Evolutionary conservation across 2,329 filamentous ascomycete genomes (phyloP).

Genomic region (Seiridium cupressi): DNA sequence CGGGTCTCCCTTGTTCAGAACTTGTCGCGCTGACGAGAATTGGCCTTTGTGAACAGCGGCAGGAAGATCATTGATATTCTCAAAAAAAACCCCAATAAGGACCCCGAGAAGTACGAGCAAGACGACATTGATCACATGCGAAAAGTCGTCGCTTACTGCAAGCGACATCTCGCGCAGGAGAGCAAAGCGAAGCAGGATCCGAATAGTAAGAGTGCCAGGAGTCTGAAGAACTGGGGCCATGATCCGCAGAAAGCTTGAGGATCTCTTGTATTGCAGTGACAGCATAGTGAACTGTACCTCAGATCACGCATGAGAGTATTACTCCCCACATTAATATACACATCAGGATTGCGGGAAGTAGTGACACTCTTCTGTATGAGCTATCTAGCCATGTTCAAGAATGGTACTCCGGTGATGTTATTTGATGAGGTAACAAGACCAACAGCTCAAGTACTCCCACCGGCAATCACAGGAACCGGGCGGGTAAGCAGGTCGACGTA

Average conservation of each 20-base stretch:
- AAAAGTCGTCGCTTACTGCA: slow-evolving; percentile 56
- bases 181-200: slow-evolving; percentile 46
- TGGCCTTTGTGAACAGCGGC: slow-evolving; percentile 34
- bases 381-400: too few species aligned
- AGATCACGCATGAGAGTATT: too few species aligned
- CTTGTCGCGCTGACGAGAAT: too few species aligned
- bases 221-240: slow-evolving; percentile 54
- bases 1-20: neutral
- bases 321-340: too few species aligned
- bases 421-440: too few species aligned
- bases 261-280: neutral
- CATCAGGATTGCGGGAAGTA: too few species aligned
- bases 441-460: too few species aligned
- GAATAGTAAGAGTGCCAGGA: slow-evolving; percentile 40
- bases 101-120: slow-evolving; percentile 47
- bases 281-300: neutral
- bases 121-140: slow-evolving; percentile 48
- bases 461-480: too few species aligned
- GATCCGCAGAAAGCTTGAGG: slow-evolving; percentile 35
- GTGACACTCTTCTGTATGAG: too few species aligned
- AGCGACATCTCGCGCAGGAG: slow-evolving; percentile 59
- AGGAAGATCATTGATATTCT: slow-evolving; percentile 57
- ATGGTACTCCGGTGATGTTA: too few species aligned
- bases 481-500: too few species aligned
- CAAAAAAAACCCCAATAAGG: slow-evolving; percentile 51